Base-by-base conservation (phyloP, 2,329 filamentous ascomycete species). In the Fusarium albosuccineum region DNA sequence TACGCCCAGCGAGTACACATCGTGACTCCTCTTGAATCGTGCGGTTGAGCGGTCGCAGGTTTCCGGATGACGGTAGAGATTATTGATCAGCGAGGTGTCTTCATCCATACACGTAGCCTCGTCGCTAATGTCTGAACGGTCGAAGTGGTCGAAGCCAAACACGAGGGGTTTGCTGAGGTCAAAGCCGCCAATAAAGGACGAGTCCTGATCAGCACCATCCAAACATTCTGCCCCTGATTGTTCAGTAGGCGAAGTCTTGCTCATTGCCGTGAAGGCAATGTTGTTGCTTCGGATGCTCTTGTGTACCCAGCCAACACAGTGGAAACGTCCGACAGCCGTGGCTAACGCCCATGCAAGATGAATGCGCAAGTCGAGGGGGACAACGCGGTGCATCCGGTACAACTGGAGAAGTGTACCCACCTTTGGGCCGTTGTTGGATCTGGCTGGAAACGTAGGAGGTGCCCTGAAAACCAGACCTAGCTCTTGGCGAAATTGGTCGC, bases 11-110 rank as follows among this genome's bases (percentile, higher is more conserved):
- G 57, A 57, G 52, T 57, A 60, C 2, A 60, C 46, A 2, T 60
- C 57, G 14, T 57, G 57, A 4, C 46, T 27, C 11, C 57, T 60
- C 7, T 60, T 30, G 13, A 60, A 60, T 1, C 57, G 52, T 7
- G 37, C 49, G n/a, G 36, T 26, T 17, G 52, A 46, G 33, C 26
- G 52, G 4, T 30, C 52, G 3, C n/a, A n/a, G n/a, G n/a, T n/a
- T n/a, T n/a, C n/a, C n/a, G 52, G 52, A 7, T 46, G 6, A 4
- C 33, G 41, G 17, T 60, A 60, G 4, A 60, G 9, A 13, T 60
- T 53, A 10, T 57, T 53, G 6, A 39, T 33, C 9, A 14, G 30
- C n/a, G 6, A 53, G n/a, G 27, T 33, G 39, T 17, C 37, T n/a
- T 33, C 51, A 30, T 40, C 41, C 14, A 22, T 27, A 29, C 40